phyloP scores from a whole-genome alignment of 768 basidiomycete species.

The Suillus fuscotomentosus region DNA sequence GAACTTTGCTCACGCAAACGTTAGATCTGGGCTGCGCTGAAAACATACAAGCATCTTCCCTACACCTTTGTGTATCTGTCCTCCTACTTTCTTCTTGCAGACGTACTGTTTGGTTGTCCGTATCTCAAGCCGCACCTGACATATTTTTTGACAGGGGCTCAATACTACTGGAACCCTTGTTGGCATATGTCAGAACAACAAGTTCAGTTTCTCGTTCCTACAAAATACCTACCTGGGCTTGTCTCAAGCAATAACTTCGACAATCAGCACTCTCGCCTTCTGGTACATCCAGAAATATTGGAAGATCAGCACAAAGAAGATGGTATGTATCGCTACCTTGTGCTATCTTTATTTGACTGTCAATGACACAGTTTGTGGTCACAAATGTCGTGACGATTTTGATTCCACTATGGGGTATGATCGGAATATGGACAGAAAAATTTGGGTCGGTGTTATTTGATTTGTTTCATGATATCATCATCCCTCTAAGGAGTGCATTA shows the following conservation, averaged over 20 bases:
- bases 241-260: conserved; percentile 74
- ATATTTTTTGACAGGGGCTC: conserved; percentile 51
- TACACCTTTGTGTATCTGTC: conserved; percentile 82
- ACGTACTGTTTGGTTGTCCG: conserved; percentile 44
- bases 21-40: conserved; percentile 74
- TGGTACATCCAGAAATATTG: conserved; percentile 83
- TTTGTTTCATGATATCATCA: background rate
- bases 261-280: conserved; percentile 67
- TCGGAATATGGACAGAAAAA: conserved; percentile 77
- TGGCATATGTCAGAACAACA: conserved; percentile 75
- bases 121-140: background rate
- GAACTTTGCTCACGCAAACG: conserved; percentile 21
- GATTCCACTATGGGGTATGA: conserved; percentile 85
- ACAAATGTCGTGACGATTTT: conserved; percentile 76
- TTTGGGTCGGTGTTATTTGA: conserved; percentile 48
- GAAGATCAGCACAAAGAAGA: conserved; percentile 78
- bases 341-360: conserved; percentile 26
- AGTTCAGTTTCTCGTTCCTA: conserved; percentile 79
- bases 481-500: conserved; percentile 18
- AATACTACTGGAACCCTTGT: conserved; percentile 80
- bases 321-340: conserved; percentile 46
- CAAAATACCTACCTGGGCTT: conserved; percentile 79
- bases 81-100: conserved; percentile 75
- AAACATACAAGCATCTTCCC: conserved; percentile 75
- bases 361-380: conserved; percentile 55